Percentiles rank a stretch among this genome's conserved stretches.
phyloP scores from a whole-genome alignment of 495 filamentous ascomycete species.

The Trichoderma erinaceum region DNA sequence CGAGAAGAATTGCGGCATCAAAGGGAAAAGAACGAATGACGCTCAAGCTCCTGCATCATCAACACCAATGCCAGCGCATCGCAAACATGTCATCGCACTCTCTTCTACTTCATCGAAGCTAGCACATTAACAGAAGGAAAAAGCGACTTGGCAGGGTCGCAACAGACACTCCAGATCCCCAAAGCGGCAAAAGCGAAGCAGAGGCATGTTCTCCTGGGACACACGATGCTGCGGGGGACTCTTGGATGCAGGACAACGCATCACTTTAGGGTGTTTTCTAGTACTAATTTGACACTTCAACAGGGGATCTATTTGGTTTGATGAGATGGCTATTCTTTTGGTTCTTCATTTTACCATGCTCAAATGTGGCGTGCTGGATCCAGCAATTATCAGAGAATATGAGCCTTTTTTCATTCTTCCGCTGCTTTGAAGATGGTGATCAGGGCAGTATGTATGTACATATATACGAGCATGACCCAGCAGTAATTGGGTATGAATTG shows the following conservation, averaged over 20 bases:
- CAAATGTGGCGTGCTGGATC: not conserved
- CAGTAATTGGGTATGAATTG: not conserved
- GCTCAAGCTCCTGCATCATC: not conserved
- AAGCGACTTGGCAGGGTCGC: not conserved
- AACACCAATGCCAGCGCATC: constrained; percentile 1
- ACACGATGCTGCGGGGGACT: not conserved
- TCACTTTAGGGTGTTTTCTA: not conserved
- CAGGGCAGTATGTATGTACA: not conserved
- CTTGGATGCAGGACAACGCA: constrained; percentile 10
- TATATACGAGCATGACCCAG: not conserved
- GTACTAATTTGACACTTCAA: not conserved
- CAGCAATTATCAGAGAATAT: not conserved
- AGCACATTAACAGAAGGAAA: not conserved
- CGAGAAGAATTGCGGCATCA: not conserved
- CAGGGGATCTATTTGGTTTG: not conserved
- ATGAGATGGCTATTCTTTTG: not conserved
- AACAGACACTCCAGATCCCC: not conserved
- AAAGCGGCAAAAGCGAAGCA: not conserved
- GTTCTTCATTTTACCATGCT: not conserved
- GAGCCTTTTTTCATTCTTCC: not conserved
- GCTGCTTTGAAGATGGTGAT: not conserved
- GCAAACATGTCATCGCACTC: not conserved
- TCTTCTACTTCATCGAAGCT: not conserved
- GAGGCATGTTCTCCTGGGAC: not conserved
- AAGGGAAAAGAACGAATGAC: not conserved